Conservation (phyloP, 495 filamentous ascomycete species). For the Lasiosphaeriaceae sp. region DNA sequence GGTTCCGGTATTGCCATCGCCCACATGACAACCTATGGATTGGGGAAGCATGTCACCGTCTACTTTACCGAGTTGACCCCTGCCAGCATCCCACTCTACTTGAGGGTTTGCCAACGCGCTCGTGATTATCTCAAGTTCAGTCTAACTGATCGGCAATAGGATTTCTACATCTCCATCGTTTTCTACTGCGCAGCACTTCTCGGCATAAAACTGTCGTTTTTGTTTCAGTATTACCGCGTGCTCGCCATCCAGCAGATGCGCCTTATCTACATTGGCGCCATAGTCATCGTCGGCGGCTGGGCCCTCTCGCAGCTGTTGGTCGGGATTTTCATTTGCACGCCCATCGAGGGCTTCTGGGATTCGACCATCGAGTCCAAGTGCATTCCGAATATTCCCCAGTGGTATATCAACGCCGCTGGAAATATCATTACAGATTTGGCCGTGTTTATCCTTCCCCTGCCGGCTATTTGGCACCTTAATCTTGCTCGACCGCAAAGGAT, state of each 20-base stretch:
- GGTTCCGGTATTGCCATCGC: conserved; percentile 18
- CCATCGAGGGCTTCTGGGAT: conserved; percentile 30
- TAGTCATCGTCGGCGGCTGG: conserved; percentile 30
- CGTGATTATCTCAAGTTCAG: no score
- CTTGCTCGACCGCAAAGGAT: conserved; percentile 32
- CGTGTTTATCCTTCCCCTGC: conserved; percentile 32
- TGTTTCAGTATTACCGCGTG: conserved; percentile 35
- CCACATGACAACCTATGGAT: conserved; percentile 23
- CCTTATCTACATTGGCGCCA: conserved; percentile 19
- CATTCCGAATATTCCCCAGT: conserved; percentile 26
- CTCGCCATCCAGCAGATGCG: conserved; percentile 26
- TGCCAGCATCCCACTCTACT: conserved; percentile 20
- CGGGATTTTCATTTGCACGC: conserved; percentile 28
- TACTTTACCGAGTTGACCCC: conserved; percentile 12
- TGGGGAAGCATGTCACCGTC: conserved; percentile 18
- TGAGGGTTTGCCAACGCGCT: conserved; percentile 10
- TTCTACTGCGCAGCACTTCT: conserved; percentile 27
- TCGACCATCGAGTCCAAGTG: conserved; percentile 14
- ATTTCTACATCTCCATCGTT: conserved; percentile 33
- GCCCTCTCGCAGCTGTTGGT: conserved; percentile 23
- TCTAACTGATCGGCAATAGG: conserved; percentile 12
- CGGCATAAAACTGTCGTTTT: conserved; percentile 29
- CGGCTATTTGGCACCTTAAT: conserved; percentile 34
- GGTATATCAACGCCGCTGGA: conserved; percentile 34
- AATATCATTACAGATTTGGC: conserved; percentile 38